phyloP scores from a whole-genome alignment of 768 basidiomycete species.

The Macrocybe gigantea region DNA sequence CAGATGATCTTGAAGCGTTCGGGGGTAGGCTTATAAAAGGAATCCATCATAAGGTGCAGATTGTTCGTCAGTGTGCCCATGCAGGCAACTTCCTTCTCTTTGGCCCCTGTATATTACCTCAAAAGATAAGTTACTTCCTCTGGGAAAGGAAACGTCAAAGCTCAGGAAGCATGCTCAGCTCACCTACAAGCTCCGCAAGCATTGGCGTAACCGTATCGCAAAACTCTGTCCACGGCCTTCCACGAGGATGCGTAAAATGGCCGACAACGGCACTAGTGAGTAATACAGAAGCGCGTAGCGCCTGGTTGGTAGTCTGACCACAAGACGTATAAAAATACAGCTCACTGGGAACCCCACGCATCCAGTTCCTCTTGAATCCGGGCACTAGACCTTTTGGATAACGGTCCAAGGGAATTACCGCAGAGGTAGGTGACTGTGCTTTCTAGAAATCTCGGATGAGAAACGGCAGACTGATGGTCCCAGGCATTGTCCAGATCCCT shows the following conservation, averaged over 20 bases:
- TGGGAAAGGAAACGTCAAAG: background rate
- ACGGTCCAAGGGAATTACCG: constrained; percentile 89
- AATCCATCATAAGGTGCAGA: constrained; percentile 90
- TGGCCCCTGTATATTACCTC: constrained; percentile 55
- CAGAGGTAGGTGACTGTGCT: constrained; percentile 77
- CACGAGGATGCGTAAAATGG: constrained; percentile 86
- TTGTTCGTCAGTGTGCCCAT: constrained; percentile 95
- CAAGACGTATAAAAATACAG: constrained; percentile 7
- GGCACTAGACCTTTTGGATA: constrained; percentile 66
- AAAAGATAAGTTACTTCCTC: constrained; percentile 11
- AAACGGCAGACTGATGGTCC: background rate
- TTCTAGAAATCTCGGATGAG: constrained; percentile 28
- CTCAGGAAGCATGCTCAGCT: constrained; percentile 13
- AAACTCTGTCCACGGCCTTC: constrained; percentile 77
- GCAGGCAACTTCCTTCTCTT: constrained; percentile 86
- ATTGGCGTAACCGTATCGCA: constrained; percentile 66
- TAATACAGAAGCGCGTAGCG: constrained; percentile 1
- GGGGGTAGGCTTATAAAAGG: constrained; percentile 87
- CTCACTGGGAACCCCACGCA: constrained; percentile 74
- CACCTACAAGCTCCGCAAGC: constrained; percentile 81
- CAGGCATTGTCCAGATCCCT: constrained; percentile 5
- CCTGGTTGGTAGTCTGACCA: constrained; percentile 9
- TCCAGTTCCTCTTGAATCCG: constrained; percentile 79
- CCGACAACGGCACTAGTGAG: constrained; percentile 71
- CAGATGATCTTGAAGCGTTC: constrained; percentile 90